A percentile compares a stretch with the other conserved stretches of the same genome.
These are phyloP conservation scores for Cubamyces lactineus DNA, from an alignment of 768 basidiomycete species.

Conservation along the genomic window DNA sequence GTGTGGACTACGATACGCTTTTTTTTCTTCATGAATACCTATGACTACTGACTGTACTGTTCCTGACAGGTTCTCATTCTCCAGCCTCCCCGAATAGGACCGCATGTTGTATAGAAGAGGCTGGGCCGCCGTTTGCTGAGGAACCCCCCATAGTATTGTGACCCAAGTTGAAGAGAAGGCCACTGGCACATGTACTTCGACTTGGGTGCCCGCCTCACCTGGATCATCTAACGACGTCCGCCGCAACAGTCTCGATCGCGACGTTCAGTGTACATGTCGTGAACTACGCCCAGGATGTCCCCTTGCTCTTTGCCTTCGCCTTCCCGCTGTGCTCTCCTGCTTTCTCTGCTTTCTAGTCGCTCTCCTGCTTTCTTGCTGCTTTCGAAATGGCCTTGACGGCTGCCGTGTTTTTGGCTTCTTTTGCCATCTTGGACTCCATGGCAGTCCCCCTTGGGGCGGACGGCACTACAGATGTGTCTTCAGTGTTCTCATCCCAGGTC, in stretches of 20 bases:
- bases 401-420: slow-evolving; percentile 14
- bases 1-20: too few species aligned
- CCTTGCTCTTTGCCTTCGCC: background rate
- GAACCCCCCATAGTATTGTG: too few species aligned
- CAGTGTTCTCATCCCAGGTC: background rate
- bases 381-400: slow-evolving; percentile 26
- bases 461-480: slow-evolving; percentile 1
- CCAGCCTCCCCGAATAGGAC: too few species aligned
- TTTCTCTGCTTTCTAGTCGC: background rate
- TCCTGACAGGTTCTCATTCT: too few species aligned
- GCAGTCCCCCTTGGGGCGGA: slow-evolving; percentile 12
- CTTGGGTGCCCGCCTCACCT: background rate
- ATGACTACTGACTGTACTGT: too few species aligned
- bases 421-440: slow-evolving; percentile 11
- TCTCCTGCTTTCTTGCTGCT: background rate
- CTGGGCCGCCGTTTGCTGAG: too few species aligned
- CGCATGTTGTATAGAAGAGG: too few species aligned
- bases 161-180: too few species aligned
- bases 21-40: too few species aligned
- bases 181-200: too few species aligned
- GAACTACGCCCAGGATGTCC: too few species aligned
- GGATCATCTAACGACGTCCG: background rate
- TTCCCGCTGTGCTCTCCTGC: background rate
- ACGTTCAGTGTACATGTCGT: background rate
- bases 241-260: background rate